Conservation (phyloP, 176 grass and related monocot species). For the Cenchrus fungigraminus region DNA sequence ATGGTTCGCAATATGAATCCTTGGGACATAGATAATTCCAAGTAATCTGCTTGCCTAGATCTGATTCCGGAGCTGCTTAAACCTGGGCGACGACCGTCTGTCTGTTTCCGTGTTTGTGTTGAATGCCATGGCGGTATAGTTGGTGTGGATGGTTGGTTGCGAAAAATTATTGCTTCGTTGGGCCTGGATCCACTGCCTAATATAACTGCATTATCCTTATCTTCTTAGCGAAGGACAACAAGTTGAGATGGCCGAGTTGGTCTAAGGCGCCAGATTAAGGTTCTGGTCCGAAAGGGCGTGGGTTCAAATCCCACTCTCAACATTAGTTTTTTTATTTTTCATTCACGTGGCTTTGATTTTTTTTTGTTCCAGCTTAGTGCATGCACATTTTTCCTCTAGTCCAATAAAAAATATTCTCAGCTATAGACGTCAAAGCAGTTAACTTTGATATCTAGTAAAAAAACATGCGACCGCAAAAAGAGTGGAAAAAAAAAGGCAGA, state of each 20-base stretch:
- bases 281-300: slow-evolving; percentile 98
- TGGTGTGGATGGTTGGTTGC: background rate
- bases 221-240: background rate
- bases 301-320: slow-evolving; percentile 76
- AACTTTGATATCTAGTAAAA: too few species aligned
- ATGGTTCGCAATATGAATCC: too few species aligned
- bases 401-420: too few species aligned
- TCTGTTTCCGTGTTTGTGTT: background rate
- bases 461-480: too few species aligned
- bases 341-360: background rate
- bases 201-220: background rate
- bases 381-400: too few species aligned
- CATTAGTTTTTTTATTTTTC: background rate
- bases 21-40: too few species aligned
- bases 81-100: background rate
- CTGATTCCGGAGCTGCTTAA: too few species aligned
- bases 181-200: too few species aligned
- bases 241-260: slow-evolving; percentile 81
- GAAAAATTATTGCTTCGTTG: background rate
- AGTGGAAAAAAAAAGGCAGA: too few species aligned
- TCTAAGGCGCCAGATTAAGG: slow-evolving; percentile 99
- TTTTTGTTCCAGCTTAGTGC: background rate
- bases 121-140: slow-evolving; percentile 1
- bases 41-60: too few species aligned
- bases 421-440: too few species aligned